Percentiles rank a stretch among this genome's conserved stretches.
Evolutionary conservation across 1,139 yeast species (phyloP).

Genomic region (Diutina catenulata): DNA sequence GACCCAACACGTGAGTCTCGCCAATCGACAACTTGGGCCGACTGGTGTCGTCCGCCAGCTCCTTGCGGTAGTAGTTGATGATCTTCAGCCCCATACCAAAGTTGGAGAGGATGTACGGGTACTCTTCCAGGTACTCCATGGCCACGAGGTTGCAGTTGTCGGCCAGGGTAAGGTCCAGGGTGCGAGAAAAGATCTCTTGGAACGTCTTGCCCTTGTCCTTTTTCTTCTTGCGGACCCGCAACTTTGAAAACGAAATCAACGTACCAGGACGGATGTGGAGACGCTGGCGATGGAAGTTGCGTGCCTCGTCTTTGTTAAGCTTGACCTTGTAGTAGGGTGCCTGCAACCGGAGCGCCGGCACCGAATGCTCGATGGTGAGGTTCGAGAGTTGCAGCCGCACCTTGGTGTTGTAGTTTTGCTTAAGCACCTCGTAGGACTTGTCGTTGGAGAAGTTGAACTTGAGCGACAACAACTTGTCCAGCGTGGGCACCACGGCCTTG

Average conservation of each 20-base stretch:
- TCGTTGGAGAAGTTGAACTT: slow-evolving; percentile 85
- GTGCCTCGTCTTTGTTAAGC: slow-evolving; percentile 53
- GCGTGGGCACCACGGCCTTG: slow-evolving; percentile 33
- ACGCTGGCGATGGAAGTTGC: slow-evolving; percentile 73
- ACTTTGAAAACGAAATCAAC: slow-evolving; percentile 59
- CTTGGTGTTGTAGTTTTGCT: slow-evolving; percentile 80
- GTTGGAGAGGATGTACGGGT: slow-evolving; percentile 71
- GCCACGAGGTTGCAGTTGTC: slow-evolving; percentile 72
- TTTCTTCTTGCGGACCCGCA: slow-evolving; percentile 76
- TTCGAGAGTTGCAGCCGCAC: slow-evolving; percentile 91
- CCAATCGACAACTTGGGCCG: slow-evolving; percentile 88
- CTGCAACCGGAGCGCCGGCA: slow-evolving; percentile 79
- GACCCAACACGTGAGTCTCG: slow-evolving; percentile 91
- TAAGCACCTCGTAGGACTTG: slow-evolving; percentile 67
- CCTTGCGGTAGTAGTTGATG: slow-evolving; percentile 85
- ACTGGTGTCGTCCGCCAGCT: slow-evolving; percentile 65
- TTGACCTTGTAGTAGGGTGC: slow-evolving; percentile 85
- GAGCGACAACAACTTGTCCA: slow-evolving; percentile 34
- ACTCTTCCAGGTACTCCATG: slow-evolving; percentile 86
- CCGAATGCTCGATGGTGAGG: slow-evolving; percentile 80
- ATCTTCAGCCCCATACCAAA: slow-evolving; percentile 96
- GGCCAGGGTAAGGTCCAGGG: slow-evolving; percentile 71
- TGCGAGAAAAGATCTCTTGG: slow-evolving; percentile 56
- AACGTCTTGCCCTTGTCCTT: slow-evolving; percentile 79
- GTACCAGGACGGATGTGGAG: slow-evolving; percentile 74